Evolutionary conservation across 1,284 basidiomycete genomes (phyloP).

Genomic region (Boletus mariae): DNA sequence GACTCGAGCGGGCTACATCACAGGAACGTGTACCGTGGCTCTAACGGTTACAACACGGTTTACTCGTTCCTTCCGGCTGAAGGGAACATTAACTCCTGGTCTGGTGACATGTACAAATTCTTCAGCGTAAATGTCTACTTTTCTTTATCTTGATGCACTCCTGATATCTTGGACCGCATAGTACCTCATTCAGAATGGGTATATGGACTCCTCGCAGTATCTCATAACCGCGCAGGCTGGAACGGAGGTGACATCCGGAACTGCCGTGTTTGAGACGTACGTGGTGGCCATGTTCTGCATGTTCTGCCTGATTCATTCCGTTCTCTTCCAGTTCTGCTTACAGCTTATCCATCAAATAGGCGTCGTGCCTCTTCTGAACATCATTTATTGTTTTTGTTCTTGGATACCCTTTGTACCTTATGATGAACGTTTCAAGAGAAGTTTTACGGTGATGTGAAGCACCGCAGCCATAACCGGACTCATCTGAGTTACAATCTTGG

Average conservation of each 20-base stretch:
- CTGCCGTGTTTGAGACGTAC: slow-evolving; percentile 40
- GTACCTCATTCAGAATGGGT: slow-evolving; percentile 49
- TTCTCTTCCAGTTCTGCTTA: slow-evolving; percentile 36
- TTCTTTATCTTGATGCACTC: no score
- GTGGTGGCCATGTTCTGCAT: slow-evolving; percentile 14
- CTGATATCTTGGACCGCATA: slow-evolving; percentile 22
- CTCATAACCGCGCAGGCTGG: slow-evolving; percentile 43
- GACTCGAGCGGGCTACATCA: not conserved
- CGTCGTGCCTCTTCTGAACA: no score
- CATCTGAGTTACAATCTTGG: not conserved
- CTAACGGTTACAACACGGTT: slow-evolving; percentile 57
- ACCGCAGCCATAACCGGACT: not conserved
- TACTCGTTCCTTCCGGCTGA: slow-evolving; percentile 58
- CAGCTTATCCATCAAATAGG: slow-evolving; percentile 40
- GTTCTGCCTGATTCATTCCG: not conserved
- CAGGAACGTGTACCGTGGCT: slow-evolving; percentile 57
- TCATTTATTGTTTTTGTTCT: not conserved
- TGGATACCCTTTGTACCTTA: not conserved
- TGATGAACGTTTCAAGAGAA: not conserved
- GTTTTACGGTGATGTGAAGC: not conserved
- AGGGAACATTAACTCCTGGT: slow-evolving; percentile 48
- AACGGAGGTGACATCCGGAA: slow-evolving; percentile 42
- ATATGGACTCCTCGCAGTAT: slow-evolving; percentile 43
- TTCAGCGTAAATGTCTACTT: slow-evolving; percentile 38
- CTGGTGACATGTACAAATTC: slow-evolving; percentile 53